Conservation (phyloP, 2,329 filamentous ascomycete species). For the Calonectria pseudoreteaudii region DNA sequence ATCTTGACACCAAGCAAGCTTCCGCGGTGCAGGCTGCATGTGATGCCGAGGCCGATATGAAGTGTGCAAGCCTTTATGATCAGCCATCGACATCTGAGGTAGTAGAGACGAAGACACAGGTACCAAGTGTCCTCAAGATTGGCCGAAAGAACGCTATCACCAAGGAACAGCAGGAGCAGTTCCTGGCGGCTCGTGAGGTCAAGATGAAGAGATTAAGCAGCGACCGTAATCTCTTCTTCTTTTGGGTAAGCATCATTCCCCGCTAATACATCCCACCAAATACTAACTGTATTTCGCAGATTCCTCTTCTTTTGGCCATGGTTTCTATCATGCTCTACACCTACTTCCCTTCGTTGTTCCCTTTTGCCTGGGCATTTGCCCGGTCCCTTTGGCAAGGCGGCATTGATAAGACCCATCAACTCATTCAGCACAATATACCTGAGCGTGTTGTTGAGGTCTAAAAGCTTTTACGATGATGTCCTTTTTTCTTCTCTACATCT, state of each 20-base stretch:
- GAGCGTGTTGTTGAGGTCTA: constrained; percentile 44
- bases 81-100: constrained; percentile 50
- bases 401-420: constrained; percentile 41
- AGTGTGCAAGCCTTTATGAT: constrained; percentile 67
- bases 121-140: constrained; percentile 64
- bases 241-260: constrained; percentile 66
- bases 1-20: constrained; percentile 67
- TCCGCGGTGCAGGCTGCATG: constrained; percentile 69
- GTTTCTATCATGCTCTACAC: constrained; percentile 63
- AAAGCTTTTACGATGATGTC: constrained; percentile 33
- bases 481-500: constrained; percentile 26
- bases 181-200: constrained; percentile 70
- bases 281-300: constrained; percentile 51
- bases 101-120: constrained; percentile 55
- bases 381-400: constrained; percentile 48
- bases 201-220: constrained; percentile 73
- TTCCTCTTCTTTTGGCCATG: constrained; percentile 62
- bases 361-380: constrained; percentile 48
- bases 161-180: constrained; percentile 73
- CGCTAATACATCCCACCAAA: background rate
- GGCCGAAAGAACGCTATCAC: constrained; percentile 73
- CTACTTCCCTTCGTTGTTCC: constrained; percentile 61
- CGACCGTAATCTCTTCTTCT: constrained; percentile 75
- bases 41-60: constrained; percentile 69
- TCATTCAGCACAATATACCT: constrained; percentile 40